Base-by-base conservation (phyloP, 495 filamentous ascomycete genomes). In the Penicillium canescens region DNA sequence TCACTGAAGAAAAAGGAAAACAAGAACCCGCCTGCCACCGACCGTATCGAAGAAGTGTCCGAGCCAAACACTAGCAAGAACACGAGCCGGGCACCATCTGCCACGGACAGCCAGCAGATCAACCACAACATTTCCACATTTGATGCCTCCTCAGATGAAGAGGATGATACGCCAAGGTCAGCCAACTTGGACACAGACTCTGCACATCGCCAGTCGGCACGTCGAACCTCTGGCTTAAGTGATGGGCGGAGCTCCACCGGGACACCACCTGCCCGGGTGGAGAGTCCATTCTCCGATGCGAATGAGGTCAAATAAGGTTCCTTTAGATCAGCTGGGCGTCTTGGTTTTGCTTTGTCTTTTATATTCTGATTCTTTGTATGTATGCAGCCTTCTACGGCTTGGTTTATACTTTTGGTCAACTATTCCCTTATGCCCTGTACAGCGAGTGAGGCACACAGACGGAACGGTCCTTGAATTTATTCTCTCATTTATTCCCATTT, bases 231-330 rank as follows among this genome's bases (percentile, higher is more conserved):
- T 18, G 51, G 52, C 13, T 52, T 56, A 12, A 50, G 45, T 13
- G 46, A 61, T 18, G 57, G 62, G 38, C 46, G 63, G 31, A 57
- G 57, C 41, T 67, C 69, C 12, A 65, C 48, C 52, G 60, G 59
- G 34, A 52, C 57, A 23, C 65, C 68, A 13, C 70, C 66, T 12
- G 54, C 58, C 3, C 67, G 67, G 18, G 70, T 70, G 24, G 59
- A 71, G 39, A 76, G 74, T 61, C 76, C 76, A 6, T 78, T 78
- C 50, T 75, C 74, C 31, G 76, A 78, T 44, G 65, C 62, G 28
- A 79, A 79, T 46, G 76, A 74, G 61, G 74, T 85, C 55, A 90
- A 86, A 74, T 92, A 80, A 59, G 47, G n/a, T 14, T 24, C 8
- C 52, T 47, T 28, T 23, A 23, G 20, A 33, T 24, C 14, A 14